These are phyloP conservation scores for Periconia digitata DNA, from an alignment of 2,329 filamentous ascomycete species.

Conservation along the genomic window DNA sequence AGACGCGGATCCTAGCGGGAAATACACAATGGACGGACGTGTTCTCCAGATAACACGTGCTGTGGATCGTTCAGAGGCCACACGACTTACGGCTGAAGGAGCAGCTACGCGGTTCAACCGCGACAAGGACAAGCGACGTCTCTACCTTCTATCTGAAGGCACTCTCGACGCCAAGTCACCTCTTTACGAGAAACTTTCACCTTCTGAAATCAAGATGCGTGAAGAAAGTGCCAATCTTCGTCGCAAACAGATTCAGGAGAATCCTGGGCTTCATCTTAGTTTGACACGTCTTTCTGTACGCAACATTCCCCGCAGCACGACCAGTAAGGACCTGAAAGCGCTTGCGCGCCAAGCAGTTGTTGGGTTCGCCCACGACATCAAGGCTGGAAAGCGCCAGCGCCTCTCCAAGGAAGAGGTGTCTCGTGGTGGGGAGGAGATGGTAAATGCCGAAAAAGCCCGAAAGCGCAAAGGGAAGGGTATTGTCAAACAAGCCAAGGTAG, in stretches of 20 bases:
- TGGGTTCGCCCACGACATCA: conserved; percentile 89
- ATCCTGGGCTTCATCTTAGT: conserved; percentile 85
- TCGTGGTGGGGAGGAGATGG: conserved; percentile 78
- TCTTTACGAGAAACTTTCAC: conserved; percentile 73
- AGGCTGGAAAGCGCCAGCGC: conserved; percentile 70
- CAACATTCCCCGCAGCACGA: conserved; percentile 83
- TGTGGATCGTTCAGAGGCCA: conserved; percentile 80
- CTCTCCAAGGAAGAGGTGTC: conserved; percentile 87
- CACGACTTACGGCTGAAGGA: conserved; percentile 71
- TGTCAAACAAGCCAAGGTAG: conserved; percentile 89
- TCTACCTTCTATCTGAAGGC: conserved; percentile 87
- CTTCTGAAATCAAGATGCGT: conserved; percentile 81
- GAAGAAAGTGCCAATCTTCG: conserved; percentile 85
- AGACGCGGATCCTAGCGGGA: conserved; percentile 74
- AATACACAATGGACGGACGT: conserved; percentile 88
- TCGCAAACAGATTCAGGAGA: conserved; percentile 85
- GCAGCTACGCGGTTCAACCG: conserved; percentile 62
- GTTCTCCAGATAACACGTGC: conserved; percentile 82
- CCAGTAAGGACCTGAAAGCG: conserved; percentile 85
- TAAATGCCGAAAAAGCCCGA: conserved; percentile 75
- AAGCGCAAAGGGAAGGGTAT: conserved; percentile 83
- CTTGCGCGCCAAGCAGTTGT: conserved; percentile 91
- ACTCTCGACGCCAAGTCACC: conserved; percentile 76
- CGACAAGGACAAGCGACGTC: conserved; percentile 84
- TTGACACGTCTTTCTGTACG: conserved; percentile 88